Evolutionary conservation across 768 basidiomycete genomes (phyloP), one percentile per base, ranked within the genome.

Genomic region (Auricularia heimuer): DNA sequence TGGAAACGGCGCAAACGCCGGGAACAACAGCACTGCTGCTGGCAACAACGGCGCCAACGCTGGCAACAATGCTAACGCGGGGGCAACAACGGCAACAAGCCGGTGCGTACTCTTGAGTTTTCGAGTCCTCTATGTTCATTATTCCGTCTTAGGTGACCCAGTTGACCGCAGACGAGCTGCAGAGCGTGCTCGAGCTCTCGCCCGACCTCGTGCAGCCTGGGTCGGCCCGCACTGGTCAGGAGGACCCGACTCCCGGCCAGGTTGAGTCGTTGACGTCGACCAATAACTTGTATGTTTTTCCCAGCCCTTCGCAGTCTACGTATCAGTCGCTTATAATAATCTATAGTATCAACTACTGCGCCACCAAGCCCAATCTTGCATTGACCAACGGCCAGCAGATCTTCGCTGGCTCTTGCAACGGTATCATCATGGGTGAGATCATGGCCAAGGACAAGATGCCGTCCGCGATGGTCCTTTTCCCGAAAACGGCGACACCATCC

Each of bases 321-420:
- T 51, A 24, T 54, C 51, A 64, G 33, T 51, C 34, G 63, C 29
- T 61, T 3, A 51, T 35, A 4, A 35, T 54, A 4, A n/a, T 33
- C 34, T 39, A 8, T 37, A 33, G 16, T 64, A 69, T 70, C 67
- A 71, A 69, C 67, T 68, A 60, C 61, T 71, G 71, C 63, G 61
- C 67, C 8, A 68, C 65, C 1, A 61, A 63, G 7, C 63, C 67
- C 10, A 66, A 69, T 35, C 68, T 75, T 63, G 72, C 74, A 4
- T 62, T 77, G 16, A 77, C 76, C 35, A 72, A 75, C 65, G 76
- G 76, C 21, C 12, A 70, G 58, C 75, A 67, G 47, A 69, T 72
- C 64, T 67, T 54, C 65, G 69, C 66, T 1, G 70, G 71, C 6
- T 71, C 71, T 24, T 72, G 74, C 68, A 76, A 76, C 68, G 72